A percentile compares a stretch with the other conserved stretches of the same genome.
These are phyloP conservation scores for Dothistroma pini DNA, from an alignment of 2,329 filamentous ascomycete genomes.

Conservation along the genomic window DNA sequence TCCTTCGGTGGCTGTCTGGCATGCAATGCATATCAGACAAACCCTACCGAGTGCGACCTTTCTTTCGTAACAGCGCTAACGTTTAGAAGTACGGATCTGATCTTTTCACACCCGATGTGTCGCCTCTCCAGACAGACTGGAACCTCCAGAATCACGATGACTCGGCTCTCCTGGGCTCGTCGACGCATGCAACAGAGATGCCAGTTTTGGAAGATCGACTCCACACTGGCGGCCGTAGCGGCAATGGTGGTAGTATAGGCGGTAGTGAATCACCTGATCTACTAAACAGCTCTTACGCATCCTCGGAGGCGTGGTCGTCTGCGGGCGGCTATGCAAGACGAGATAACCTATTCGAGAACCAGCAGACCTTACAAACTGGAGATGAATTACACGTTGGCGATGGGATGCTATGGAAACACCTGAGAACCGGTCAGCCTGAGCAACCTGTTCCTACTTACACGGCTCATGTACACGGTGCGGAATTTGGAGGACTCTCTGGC, in stretches of 20 bases:
- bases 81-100: slow-evolving; percentile 6
- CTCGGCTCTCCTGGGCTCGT: not conserved
- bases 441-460: slow-evolving; percentile 23
- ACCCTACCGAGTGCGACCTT: not conserved
- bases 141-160: not conserved
- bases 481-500: slow-evolving; percentile 7
- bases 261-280: not conserved
- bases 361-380: not conserved
- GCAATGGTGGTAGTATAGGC: slow-evolving; percentile 2
- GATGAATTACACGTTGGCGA: slow-evolving; percentile 1
- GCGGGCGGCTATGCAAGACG: not conserved
- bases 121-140: slow-evolving; percentile 8
- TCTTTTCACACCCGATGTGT: slow-evolving; percentile 14
- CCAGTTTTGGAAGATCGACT: not conserved
- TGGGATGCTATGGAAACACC: slow-evolving; percentile 22
- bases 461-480: slow-evolving; percentile 18
- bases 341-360: not conserved
- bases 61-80: not conserved
- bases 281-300: not conserved
- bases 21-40: not conserved
- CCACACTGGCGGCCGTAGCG: not conserved
- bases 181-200: not conserved
- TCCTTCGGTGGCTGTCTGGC: not conserved
- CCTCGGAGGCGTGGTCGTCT: not conserved
- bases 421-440: slow-evolving; percentile 19